Percentiles rank a stretch among this genome's conserved stretches.
Evolutionary conservation across 495 filamentous ascomycete species (phyloP).

Genomic region (Physcia stellaris): DNA sequence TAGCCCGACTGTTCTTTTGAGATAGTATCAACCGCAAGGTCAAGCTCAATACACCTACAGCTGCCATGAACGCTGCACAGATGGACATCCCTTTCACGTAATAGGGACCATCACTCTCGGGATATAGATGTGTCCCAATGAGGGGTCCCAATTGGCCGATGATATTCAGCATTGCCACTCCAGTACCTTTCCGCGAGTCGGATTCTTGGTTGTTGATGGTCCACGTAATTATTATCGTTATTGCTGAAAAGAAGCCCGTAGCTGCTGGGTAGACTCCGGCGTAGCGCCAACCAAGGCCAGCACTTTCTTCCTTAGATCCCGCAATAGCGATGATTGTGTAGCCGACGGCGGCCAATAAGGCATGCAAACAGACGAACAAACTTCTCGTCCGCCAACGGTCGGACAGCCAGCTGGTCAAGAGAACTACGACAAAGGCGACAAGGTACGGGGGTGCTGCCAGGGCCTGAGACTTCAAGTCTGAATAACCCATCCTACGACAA

Average conservation of each 20-base stretch:
- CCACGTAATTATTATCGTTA: slow-evolving; percentile 53
- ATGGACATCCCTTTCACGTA: slow-evolving; percentile 44
- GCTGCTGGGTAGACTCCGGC: slow-evolving; percentile 42
- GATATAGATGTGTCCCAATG: slow-evolving; percentile 47
- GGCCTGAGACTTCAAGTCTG: slow-evolving; percentile 33
- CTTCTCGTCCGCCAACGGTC: slow-evolving; percentile 32
- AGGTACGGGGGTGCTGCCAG: slow-evolving; percentile 45
- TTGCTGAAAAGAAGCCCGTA: slow-evolving; percentile 46
- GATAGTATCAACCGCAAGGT: not conserved
- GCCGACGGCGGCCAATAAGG: slow-evolving; percentile 41
- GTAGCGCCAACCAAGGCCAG: slow-evolving; percentile 28
- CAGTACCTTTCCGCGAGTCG: slow-evolving; percentile 26
- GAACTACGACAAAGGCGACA: slow-evolving; percentile 35
- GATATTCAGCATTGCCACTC: slow-evolving; percentile 19
- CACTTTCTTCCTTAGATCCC: slow-evolving; percentile 16
- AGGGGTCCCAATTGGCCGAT: slow-evolving; percentile 47
- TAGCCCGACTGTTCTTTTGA: not conserved
- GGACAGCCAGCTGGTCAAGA: slow-evolving; percentile 37
- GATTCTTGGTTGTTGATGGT: slow-evolving; percentile 47
- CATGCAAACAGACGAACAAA: slow-evolving; percentile 36
- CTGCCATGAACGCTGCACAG: slow-evolving; percentile 44
- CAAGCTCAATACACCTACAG: not conserved
- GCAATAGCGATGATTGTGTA: slow-evolving; percentile 46
- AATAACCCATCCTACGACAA: slow-evolving; percentile 32
- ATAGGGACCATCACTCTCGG: slow-evolving; percentile 39